Conservation (phyloP, 2,329 filamentous ascomycete genomes). For the Leptographium galeiforme region DNA sequence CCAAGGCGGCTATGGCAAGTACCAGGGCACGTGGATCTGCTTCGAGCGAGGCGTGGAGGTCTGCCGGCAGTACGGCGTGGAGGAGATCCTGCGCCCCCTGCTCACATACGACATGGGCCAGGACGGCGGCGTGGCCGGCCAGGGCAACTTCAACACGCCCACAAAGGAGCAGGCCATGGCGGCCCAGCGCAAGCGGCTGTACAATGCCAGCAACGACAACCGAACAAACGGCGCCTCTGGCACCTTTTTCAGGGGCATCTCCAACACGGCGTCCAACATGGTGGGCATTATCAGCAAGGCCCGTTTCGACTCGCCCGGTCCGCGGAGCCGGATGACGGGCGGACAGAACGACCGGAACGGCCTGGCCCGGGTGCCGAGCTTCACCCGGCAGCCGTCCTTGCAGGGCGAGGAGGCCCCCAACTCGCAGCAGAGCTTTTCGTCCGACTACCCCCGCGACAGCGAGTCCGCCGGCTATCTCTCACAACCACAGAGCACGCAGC, state of each 20-base stretch:
- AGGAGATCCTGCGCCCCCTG: slow-evolving; percentile 61
- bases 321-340: slow-evolving; percentile 34
- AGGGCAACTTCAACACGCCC: slow-evolving; percentile 75
- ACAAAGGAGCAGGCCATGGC: slow-evolving; percentile 99
- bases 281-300: slow-evolving; percentile 96
- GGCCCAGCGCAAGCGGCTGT: slow-evolving; percentile 81
- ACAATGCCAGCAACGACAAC: slow-evolving; percentile 60
- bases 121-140: slow-evolving; percentile 57
- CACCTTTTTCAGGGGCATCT: slow-evolving; percentile 97
- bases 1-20: slow-evolving; percentile 95
- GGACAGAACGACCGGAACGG: slow-evolving; percentile 28
- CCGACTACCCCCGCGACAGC: slow-evolving; percentile 60
- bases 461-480: slow-evolving; percentile 55
- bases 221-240: slow-evolving; percentile 55
- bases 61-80: slow-evolving; percentile 66
- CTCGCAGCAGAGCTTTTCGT: slow-evolving; percentile 74
- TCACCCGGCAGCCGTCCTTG: slow-evolving; percentile 58
- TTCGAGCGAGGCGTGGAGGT: slow-evolving; percentile 88
- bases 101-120: slow-evolving; percentile 70
- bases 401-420: slow-evolving; percentile 60
- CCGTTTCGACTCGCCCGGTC: slow-evolving; percentile 75
- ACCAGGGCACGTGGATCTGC: slow-evolving; percentile 97
- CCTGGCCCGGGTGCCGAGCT: slow-evolving; percentile 52
- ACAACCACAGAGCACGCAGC: slow-evolving; percentile 27
- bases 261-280: slow-evolving; percentile 79